A percentile compares a stretch with the other conserved stretches of the same genome.
These are phyloP conservation scores for Imleria badia DNA, from an alignment of 768 basidiomycete genomes.

Conservation along the genomic window DNA sequence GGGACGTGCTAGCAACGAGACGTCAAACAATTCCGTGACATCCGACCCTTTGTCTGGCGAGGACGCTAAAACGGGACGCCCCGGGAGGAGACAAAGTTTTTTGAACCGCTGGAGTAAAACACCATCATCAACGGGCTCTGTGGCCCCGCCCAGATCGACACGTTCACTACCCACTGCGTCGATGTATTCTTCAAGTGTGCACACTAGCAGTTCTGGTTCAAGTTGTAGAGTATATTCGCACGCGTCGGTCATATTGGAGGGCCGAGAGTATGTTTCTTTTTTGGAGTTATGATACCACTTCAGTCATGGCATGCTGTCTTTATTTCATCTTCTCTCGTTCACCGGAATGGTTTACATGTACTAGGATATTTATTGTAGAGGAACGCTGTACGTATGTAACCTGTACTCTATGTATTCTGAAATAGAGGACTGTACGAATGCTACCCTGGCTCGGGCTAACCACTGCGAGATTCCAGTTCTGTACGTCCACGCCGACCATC, in stretches of 20 bases:
- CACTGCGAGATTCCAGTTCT: no score
- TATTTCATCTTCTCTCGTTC: not conserved
- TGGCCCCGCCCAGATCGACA: not conserved
- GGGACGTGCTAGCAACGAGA: not conserved
- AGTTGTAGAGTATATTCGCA: not conserved
- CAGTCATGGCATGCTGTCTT: not conserved
- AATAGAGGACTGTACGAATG: no score
- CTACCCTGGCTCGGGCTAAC: no score
- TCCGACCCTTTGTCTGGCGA: conserved; percentile 2
- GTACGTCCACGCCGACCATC: no score
- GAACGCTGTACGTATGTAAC: not conserved
- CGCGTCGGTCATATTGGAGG: conserved; percentile 9
- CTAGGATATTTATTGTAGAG: not conserved
- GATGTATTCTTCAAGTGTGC: not conserved
- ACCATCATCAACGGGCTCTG: not conserved
- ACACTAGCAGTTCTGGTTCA: not conserved
- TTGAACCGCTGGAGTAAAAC: not conserved
- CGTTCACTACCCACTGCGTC: not conserved
- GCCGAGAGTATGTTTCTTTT: conserved; percentile 26
- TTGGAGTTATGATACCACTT: conserved; percentile 18
- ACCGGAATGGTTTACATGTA: not conserved
- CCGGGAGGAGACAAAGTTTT: not conserved
- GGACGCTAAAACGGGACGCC: not conserved
- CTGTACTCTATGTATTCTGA: no score
- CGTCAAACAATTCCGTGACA: conserved; percentile 1